Percentiles rank a stretch among this genome's conserved stretches.
phyloP scores from a whole-genome alignment of 164 flowering plant genomes.

The Umbellularia californica region DNA sequence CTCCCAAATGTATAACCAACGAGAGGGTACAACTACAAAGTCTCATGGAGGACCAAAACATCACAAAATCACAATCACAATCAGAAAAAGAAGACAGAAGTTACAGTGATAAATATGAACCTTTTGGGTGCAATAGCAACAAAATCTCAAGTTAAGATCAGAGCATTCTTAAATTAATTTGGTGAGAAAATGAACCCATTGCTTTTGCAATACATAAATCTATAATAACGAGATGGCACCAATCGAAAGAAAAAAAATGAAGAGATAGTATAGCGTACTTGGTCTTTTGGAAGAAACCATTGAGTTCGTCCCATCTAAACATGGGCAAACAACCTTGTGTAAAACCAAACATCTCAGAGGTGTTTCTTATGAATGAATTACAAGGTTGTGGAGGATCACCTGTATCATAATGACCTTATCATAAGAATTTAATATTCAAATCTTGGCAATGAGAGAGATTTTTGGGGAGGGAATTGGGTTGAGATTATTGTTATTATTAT shows the following conservation, averaged over 20 bases:
- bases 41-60: neutral
- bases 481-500: too few relatives aligned
- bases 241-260: too few relatives aligned
- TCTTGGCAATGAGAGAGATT: too few relatives aligned
- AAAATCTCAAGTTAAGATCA: neutral
- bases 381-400: slow-evolving; percentile 43
- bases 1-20: neutral
- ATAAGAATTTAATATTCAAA: too few relatives aligned
- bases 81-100: too few relatives aligned
- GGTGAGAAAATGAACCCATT: neutral
- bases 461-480: too few relatives aligned
- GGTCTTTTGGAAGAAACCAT: slow-evolving; percentile 55
- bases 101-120: neutral
- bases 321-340: slow-evolving; percentile 76
- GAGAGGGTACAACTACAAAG: neutral
- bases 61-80: too few relatives aligned
- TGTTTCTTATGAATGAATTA: slow-evolving; percentile 35
- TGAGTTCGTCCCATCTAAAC: slow-evolving; percentile 84
- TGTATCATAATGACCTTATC: slow-evolving; percentile 61
- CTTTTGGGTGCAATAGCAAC: neutral
- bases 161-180: neutral
- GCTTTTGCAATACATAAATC: neutral
- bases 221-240: neutral
- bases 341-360: slow-evolving; percentile 64
- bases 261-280: slow-evolving; percentile 39